Percentiles rank a stretch among this genome's conserved stretches.
These are phyloP conservation scores for Phytophthora megakarya DNA, from an alignment of 352 stramenopile species.

Conservation along the genomic window DNA sequence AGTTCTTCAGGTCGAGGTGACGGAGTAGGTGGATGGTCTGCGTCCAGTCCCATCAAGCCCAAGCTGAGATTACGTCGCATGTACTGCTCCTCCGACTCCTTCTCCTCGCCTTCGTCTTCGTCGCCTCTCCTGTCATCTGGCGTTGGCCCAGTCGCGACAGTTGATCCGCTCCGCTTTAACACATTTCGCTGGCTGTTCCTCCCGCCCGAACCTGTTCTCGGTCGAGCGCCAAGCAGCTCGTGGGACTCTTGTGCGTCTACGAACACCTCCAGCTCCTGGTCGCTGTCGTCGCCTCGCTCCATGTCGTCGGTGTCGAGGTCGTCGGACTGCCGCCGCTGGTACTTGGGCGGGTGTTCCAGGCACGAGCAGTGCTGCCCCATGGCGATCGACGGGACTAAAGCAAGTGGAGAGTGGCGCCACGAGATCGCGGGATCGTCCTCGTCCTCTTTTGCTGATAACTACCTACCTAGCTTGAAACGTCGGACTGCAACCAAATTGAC, in stretches of 20 bases:
- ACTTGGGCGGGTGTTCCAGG: constrained; percentile 65
- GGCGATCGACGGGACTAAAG: constrained; percentile 2
- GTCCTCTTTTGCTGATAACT: constrained; percentile 22
- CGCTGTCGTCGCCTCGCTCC: constrained; percentile 33
- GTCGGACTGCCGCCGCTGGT: constrained; percentile 61
- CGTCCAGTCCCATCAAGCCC: constrained; percentile 31
- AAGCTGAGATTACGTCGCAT: constrained; percentile 30
- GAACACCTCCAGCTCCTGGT: constrained; percentile 36
- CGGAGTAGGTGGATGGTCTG: constrained; percentile 39
- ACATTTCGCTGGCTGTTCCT: constrained; percentile 17
- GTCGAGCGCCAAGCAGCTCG: constrained; percentile 48
- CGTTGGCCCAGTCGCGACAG: constrained; percentile 8
- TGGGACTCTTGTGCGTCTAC: constrained; percentile 34
- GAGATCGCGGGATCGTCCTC: constrained; percentile 2
- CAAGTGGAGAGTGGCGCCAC: too few species aligned
- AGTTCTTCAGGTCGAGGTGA: constrained; percentile 35
- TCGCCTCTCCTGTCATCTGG: constrained; percentile 11
- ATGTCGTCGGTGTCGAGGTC: constrained; percentile 44
- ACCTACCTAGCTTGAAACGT: constrained; percentile 17
- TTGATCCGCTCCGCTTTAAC: constrained; percentile 24
- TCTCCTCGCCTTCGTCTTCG: constrained; percentile 32
- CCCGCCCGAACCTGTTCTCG: constrained; percentile 9
- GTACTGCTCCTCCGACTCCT: constrained; percentile 26
- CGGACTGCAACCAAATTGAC: too few species aligned
- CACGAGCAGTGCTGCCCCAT: constrained; percentile 86